Percentiles rank a stretch among this genome's conserved stretches.
Conservation (phyloP, 148 eudicot species). For the Vaccinium corymbosum region DNA sequence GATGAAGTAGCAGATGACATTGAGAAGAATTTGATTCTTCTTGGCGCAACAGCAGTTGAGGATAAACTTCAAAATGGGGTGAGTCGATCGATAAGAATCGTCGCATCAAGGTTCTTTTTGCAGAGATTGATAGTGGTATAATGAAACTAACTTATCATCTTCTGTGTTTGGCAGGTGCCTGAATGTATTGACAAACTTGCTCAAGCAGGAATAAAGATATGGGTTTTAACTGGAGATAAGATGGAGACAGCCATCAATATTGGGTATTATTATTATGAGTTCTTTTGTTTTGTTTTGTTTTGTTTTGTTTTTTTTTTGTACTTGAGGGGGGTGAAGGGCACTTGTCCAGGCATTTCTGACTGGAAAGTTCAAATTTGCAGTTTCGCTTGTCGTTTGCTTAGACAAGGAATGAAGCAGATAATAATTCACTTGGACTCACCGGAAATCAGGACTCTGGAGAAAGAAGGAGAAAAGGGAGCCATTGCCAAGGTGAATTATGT, state of each 20-base stretch:
- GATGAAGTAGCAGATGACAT: constrained; percentile 64
- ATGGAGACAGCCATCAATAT: constrained; percentile 99
- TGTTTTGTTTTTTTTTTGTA: background rate
- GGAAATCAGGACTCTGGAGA: background rate
- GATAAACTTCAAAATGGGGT: constrained; percentile 98
- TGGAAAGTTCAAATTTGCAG: constrained; percentile 1
- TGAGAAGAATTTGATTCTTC: constrained; percentile 82
- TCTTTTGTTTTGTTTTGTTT: background rate
- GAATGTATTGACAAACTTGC: constrained; percentile 98
- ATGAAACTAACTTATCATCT: constrained; percentile 2
- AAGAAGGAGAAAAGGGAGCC: background rate
- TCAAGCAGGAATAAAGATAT: constrained; percentile 97
- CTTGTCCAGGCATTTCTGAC: constrained; percentile 21
- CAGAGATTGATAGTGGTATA: background rate
- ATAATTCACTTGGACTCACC: background rate
- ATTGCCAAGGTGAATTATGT: constrained; percentile 40
- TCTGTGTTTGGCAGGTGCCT: constrained; percentile 56
- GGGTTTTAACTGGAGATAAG: constrained; percentile 99
- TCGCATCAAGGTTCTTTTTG: background rate
- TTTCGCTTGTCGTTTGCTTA: background rate
- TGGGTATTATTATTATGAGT: constrained; percentile 48
- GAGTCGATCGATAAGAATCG: constrained; percentile 13
- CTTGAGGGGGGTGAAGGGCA: background rate
- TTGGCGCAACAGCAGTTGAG: constrained; percentile 98
- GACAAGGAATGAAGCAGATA: constrained; percentile 8